Percentiles rank a stretch among this genome's conserved stretches.
Evolutionary conservation across 2,329 filamentous ascomycete genomes (phyloP).

Genomic region (Mariannaea elegans): DNA sequence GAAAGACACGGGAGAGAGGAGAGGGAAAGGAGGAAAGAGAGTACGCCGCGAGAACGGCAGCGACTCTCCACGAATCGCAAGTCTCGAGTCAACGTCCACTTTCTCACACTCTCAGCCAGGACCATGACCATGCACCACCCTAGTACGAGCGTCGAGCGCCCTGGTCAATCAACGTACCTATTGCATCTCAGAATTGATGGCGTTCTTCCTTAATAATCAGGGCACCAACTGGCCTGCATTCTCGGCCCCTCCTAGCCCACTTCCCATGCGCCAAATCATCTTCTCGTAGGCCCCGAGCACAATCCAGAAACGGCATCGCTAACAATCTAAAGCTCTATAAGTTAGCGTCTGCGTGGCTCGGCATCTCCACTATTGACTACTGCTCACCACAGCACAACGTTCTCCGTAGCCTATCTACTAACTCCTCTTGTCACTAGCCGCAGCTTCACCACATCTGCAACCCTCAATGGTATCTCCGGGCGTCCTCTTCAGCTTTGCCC

Average conservation of each 20-base stretch:
- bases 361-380: slow-evolving; percentile 11
- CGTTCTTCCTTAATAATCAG: not conserved
- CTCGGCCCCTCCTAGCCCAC: slow-evolving; percentile 5
- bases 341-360: slow-evolving; percentile 7
- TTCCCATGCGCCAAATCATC: not conserved
- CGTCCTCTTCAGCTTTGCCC: not conserved
- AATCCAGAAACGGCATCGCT: slow-evolving; percentile 8
- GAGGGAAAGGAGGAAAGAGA: slow-evolving; percentile 19
- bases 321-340: slow-evolving; percentile 6
- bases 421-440: not conserved
- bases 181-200: not conserved
- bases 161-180: not conserved
- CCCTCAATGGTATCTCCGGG: slow-evolving; percentile 1
- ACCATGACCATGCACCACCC: not conserved
- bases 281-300: not conserved
- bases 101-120: too few species aligned
- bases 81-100: slow-evolving; percentile 7
- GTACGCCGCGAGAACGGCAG: slow-evolving; percentile 11
- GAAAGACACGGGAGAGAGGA: slow-evolving; percentile 5
- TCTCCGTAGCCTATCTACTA: not conserved
- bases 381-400: not conserved
- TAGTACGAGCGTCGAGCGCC: too few species aligned
- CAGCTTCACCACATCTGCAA: not conserved
- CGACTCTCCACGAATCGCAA: slow-evolving; percentile 10
- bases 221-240: not conserved